A percentile compares a stretch with the other conserved stretches of the same genome.
These are phyloP conservation scores for Argentina anserina DNA, from an alignment of 306 rosid genomes.

Conservation along the genomic window DNA sequence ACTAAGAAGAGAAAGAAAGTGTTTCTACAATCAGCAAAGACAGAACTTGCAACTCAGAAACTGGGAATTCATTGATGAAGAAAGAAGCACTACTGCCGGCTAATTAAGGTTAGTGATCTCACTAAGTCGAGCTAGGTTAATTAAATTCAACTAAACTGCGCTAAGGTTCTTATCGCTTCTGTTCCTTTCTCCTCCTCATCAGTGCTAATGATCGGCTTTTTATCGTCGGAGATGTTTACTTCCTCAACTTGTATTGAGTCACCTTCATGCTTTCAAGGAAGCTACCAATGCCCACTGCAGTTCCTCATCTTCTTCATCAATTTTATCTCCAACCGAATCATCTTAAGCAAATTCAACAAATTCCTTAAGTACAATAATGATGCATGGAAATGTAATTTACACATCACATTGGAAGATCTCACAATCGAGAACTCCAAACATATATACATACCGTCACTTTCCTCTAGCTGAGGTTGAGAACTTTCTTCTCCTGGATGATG, in stretches of 20 bases:
- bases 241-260: conserved; percentile 11
- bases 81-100: neutral
- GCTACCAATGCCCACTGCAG: conserved; percentile 59
- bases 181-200: neutral
- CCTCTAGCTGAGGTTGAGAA: neutral
- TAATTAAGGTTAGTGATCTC: neutral
- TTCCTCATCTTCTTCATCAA: conserved; percentile 62
- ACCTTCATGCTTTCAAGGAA: conserved; percentile 51
- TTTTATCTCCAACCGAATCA: conserved; percentile 32
- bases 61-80: neutral
- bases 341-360: neutral
- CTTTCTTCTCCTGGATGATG: neutral
- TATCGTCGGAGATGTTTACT: neutral
- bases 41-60: neutral
- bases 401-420: neutral
- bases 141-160: neutral
- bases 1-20: neutral
- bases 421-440: neutral
- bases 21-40: neutral
- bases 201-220: conserved; percentile 17
- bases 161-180: neutral
- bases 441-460: neutral
- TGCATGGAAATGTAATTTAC: neutral
- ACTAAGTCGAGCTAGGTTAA: neutral
- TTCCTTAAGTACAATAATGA: neutral